Base-by-base conservation (phyloP, 257 asterid genomes). In the Fraxinus cuspidata region DNA sequence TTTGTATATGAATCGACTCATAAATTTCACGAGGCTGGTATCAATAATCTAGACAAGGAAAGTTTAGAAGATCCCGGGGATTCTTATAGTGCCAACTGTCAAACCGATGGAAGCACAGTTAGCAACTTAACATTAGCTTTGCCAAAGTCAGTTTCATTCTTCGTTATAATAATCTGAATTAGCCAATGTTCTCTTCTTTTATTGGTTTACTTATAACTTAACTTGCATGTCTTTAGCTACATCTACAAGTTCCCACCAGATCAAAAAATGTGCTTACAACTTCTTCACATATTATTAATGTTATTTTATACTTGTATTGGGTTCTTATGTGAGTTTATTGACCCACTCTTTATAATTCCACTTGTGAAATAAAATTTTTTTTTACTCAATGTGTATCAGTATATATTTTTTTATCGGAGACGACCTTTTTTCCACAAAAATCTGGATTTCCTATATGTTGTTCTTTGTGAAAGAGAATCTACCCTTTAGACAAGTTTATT, bases 91-190 rank as follows among this genome's bases (percentile, higher is more conserved):
- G 71, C 51, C 78, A 73, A 79, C 68, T 71, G 56, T 37, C 78
- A 37, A 77, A 47, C 78, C 2, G 79, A 85, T 35, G 71, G 73
- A 74, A 77, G 77, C 74, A 72, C 64, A 75, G 77, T 65, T 37
- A 44, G 60, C 68, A 51, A 29, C 83, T 71, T 31, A 64, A 27
- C 85, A 15, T 51, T 79, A 74, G 56, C 83, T 72, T 77, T 66
- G 25, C 81, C 89, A 23, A 77, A 3, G 93, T 89, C 80, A 87
- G 90, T 86, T 73, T 40, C 80, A 1, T 77, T 72, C 47, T 74
- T 72, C 19, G 74, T 78, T 77, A 42, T 27, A 29, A 64, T 58
- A 81, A 60, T 74, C 51, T 63, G 69, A 23, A 71, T 35, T 28
- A 70, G 44, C 34, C 66, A 64, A 27, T 34, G 29, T 38, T 3